Evolutionary conservation across 495 filamentous ascomycete species (phyloP), one percentile per base, ranked within the genome.

Genomic region (Hypoxylon crocopeplum): DNA sequence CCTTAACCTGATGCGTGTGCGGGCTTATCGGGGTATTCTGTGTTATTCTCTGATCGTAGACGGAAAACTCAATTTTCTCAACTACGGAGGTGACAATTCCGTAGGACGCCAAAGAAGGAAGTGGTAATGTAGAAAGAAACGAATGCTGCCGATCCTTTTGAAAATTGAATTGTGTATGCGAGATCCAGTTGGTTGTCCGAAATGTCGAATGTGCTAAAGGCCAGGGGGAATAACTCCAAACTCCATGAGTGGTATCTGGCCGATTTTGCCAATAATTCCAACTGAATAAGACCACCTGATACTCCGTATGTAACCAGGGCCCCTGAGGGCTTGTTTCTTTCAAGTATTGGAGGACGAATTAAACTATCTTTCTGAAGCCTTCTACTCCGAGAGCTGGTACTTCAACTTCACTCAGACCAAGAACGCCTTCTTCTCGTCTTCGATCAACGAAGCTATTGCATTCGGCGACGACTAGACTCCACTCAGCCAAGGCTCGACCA

Each of bases 381-480:
- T 98, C 94, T 25, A 97, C 90, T 4, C 88, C 86, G 42, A 98
- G 80, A 24, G 82, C 86, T 17, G 94, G 94, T 20, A 93, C 93
- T 72, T 98, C 94, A 37, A 98, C 89, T 57, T 86, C 79, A 41
- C 77, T 82, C 64, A 93, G 81, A 5, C 74, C 75, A 7, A 90
- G 85, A 11, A 96, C 88, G 39, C 94, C 94, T 72, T 98, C 94
- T 32, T 86, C 86, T 56, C 86, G 88, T 52, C 94, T 82, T 21
- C 93, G 82, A 22, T 96, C 90, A 39, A 93, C 90, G 72, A 98
- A 98, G 66, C 86, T 91, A 69, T 98, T 92, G 74, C 88, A 93
- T 71, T 98, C 94, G 19, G 81, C 80, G 6, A 97, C 86, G 29
- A 97, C 83, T 16, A 90, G 73, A 11, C 85, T 78, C 94, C 94